A percentile compares a stretch with the other conserved stretches of the same genome.
Evolutionary conservation across 1,139 yeast genomes (phyloP).

Genomic region (Blastobotrys illinoisensis): DNA sequence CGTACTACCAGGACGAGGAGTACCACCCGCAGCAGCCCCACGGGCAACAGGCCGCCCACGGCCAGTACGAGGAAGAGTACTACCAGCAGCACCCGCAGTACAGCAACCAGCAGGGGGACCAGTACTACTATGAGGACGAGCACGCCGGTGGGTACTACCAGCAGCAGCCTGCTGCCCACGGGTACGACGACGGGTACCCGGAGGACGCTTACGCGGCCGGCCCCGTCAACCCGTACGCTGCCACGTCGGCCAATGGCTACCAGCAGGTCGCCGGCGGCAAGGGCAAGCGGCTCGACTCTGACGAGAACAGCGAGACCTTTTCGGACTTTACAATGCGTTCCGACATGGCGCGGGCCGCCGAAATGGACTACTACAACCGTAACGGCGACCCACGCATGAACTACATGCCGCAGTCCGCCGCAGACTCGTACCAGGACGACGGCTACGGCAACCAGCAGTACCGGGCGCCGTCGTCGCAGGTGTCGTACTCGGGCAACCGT

Average conservation of each 20-base stretch:
- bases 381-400: conserved; percentile 27
- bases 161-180: conserved; percentile 26
- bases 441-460: conserved; percentile 23
- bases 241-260: conserved; percentile 21
- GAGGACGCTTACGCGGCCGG: conserved; percentile 32
- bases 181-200: conserved; percentile 33
- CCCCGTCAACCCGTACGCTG: conserved; percentile 32
- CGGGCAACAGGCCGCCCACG: background rate
- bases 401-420: conserved; percentile 27
- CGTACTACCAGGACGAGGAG: conserved; percentile 35
- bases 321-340: conserved; percentile 42
- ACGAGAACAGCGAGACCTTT: conserved; percentile 39
- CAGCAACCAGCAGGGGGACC: conserved; percentile 25
- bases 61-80: conserved; percentile 27
- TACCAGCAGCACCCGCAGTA: conserved; percentile 24
- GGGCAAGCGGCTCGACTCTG: conserved; percentile 31
- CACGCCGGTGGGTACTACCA: conserved; percentile 25
- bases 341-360: conserved; percentile 36
- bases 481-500: conserved; percentile 69
- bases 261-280: conserved; percentile 26
- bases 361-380: conserved; percentile 37
- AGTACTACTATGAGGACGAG: conserved; percentile 23
- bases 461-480: conserved; percentile 32
- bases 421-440: conserved; percentile 29
- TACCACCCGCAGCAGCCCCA: conserved; percentile 11